phyloP scores from a whole-genome alignment of 192 early-diverging fungal species.

The Linnemannia exigua region DNA sequence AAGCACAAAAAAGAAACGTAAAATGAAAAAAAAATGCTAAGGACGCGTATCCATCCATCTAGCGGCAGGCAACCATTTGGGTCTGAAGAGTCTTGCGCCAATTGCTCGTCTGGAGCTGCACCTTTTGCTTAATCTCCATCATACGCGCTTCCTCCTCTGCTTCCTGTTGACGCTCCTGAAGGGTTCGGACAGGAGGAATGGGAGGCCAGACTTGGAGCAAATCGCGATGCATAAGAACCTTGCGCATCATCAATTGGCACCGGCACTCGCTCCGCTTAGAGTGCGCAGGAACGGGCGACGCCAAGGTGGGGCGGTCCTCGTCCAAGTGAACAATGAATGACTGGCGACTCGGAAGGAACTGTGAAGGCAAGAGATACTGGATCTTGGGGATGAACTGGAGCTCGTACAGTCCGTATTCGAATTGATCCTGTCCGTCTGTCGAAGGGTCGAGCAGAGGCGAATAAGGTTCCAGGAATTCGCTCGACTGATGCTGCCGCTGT shows the following conservation, averaged over 20 bases:
- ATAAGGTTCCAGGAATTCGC: conserved; percentile 37
- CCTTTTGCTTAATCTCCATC: conserved; percentile 52
- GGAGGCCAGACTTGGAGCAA: conserved; percentile 47
- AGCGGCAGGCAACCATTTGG: conserved; percentile 38
- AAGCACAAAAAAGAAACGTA: background rate
- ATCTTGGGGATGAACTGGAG: conserved; percentile 55
- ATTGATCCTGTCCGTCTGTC: conserved; percentile 50
- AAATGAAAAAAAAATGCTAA: background rate
- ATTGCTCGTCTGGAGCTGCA: conserved; percentile 43
- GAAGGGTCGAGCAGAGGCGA: conserved; percentile 43
- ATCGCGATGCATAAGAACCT: conserved; percentile 45
- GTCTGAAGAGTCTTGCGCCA: conserved; percentile 47
- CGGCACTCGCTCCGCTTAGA: conserved; percentile 42
- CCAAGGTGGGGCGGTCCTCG: conserved; percentile 47
- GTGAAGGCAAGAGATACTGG: conserved; percentile 36
- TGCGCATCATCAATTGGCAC: conserved; percentile 56
- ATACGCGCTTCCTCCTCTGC: conserved; percentile 45
- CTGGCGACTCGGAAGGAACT: conserved; percentile 45
- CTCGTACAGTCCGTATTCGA: conserved; percentile 52
- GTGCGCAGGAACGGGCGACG: conserved; percentile 39
- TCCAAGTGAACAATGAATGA: conserved; percentile 52
- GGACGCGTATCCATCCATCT: too few relatives aligned
- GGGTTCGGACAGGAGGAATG: conserved; percentile 27
- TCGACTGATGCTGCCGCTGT: background rate
- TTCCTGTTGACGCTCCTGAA: conserved; percentile 37